Conservation (phyloP, 495 filamentous ascomycete species). For the Achaetomiella virescens region DNA sequence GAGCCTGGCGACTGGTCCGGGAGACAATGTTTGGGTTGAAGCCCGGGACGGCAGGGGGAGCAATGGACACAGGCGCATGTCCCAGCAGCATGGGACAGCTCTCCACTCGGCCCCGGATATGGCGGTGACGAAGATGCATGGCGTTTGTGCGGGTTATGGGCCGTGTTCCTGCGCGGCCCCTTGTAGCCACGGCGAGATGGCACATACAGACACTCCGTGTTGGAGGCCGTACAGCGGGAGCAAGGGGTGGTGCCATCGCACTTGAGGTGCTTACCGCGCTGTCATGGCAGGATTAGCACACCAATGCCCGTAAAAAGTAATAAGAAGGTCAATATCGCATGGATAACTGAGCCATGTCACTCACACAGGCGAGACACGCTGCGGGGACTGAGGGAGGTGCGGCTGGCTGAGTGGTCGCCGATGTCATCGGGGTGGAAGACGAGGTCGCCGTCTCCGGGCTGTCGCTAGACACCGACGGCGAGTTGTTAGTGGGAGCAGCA, state of each 20-base stretch:
- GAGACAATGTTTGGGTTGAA: constrained; percentile 37
- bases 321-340: constrained; percentile 8
- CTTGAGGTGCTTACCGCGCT: constrained; percentile 47
- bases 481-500: constrained; percentile 26
- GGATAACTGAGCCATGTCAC: constrained; percentile 27
- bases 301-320: constrained; percentile 10
- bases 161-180: constrained; percentile 37
- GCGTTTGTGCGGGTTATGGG: constrained; percentile 46
- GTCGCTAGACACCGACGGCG: constrained; percentile 28
- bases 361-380: constrained; percentile 45
- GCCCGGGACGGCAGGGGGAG: constrained; percentile 24
- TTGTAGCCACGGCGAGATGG: constrained; percentile 49
- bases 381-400: constrained; percentile 39
- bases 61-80: constrained; percentile 25
- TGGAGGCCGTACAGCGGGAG: constrained; percentile 37
- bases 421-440: constrained; percentile 14
- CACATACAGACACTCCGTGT: constrained; percentile 43
- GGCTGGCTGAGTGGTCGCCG: constrained; percentile 29
- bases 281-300: constrained; percentile 13
- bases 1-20: constrained; percentile 35
- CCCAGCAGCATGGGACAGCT: constrained; percentile 45
- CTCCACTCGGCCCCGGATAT: constrained; percentile 26
- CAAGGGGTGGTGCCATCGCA: constrained; percentile 44
- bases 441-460: constrained; percentile 31
- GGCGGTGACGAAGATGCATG: constrained; percentile 44